A percentile compares a stretch with the other conserved stretches of the same genome.
Evolutionary conservation across 768 basidiomycete genomes (phyloP).

Genomic region (Kondoa malvinella): DNA sequence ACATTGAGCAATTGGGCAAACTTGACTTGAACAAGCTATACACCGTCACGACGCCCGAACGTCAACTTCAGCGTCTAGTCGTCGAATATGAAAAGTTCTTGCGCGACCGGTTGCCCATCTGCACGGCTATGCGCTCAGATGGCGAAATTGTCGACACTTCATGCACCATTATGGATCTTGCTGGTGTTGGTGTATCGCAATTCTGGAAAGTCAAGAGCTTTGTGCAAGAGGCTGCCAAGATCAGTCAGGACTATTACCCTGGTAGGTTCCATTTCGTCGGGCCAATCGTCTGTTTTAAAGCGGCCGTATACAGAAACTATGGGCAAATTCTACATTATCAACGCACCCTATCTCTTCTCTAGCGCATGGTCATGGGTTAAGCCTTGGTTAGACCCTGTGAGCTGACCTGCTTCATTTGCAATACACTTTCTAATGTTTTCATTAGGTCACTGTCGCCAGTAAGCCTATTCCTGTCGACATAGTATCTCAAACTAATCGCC

Average conservation of each 20-base stretch:
- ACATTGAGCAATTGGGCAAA: conserved; percentile 80
- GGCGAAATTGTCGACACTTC: conserved; percentile 89
- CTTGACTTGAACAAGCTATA: conserved; percentile 76
- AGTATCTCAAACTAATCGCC: too few species aligned
- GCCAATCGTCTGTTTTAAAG: background rate
- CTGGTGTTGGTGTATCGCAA: conserved; percentile 44
- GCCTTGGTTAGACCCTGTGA: conserved; percentile 79
- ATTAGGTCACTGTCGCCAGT: conserved; percentile 7
- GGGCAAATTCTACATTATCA: conserved; percentile 99
- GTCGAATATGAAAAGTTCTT: conserved; percentile 84
- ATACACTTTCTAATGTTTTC: background rate
- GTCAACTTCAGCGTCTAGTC: conserved; percentile 73
- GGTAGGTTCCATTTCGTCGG: conserved; percentile 12
- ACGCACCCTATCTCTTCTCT: conserved; percentile 82
- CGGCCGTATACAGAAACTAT: conserved; percentile 55
- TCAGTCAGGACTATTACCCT: conserved; percentile 17
- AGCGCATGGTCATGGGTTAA: conserved; percentile 78
- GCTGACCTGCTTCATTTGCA: background rate
- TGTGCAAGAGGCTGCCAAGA: conserved; percentile 48
- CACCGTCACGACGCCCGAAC: conserved; percentile 61
- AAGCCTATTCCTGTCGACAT: too few species aligned
- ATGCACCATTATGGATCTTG: conserved; percentile 91
- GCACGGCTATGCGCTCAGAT: conserved; percentile 35
- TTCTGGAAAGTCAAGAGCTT: conserved; percentile 90
- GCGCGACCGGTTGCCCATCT: conserved; percentile 60